Base-by-base conservation (phyloP, 1,139 yeast species). In the Pichia sp. region DNA sequence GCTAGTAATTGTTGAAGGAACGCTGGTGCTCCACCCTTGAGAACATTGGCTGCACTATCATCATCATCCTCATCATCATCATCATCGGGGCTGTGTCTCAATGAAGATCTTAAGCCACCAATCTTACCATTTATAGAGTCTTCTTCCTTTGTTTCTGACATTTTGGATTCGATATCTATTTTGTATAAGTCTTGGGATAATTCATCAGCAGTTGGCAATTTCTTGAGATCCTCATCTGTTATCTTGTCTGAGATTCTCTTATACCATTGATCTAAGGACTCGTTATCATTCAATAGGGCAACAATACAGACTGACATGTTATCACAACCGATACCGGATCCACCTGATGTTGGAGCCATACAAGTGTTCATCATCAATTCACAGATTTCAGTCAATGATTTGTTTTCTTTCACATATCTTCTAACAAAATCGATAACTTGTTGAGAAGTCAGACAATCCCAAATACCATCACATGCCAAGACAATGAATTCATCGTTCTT, bases 381-480 rank as follows among this genome's bases (percentile, higher is more conserved):
- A 54, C 94, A 79, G 47, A 91, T 88, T 42, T 75, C 74, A 21
- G 72, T 72, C 37, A 91, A 69, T 3, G 77, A 63, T 56, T 76
- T 74, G 41, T 76, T 71, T 53, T 84, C 83, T 47, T 75, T 76
- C 41, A 91, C 75, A 39, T 96, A 96, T 56, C 93, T 75, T 64
- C 96, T 82, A 40, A 91, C 88, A 62, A 93, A 78, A 60, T 88
- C 96, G 34, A 91, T 87, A 55, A 87, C 93, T 57, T 81, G 88
- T 62, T 91, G 97, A 25, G 94, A 82, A 10, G 94, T 74, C 59
- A 88, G 72, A 65, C 97, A 91, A 63, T 91, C 98, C 98, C 98
- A 91, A 55, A 91, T 91, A 56, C 98, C 98, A 59, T 91, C 98
- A 66, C 97, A 91, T 2, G 98, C 98, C 48, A 91, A 71, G 28